These are phyloP conservation scores for Anaeromyces robustus DNA, from an alignment of 192 early-diverging fungal species.

Conservation along the genomic window DNA sequence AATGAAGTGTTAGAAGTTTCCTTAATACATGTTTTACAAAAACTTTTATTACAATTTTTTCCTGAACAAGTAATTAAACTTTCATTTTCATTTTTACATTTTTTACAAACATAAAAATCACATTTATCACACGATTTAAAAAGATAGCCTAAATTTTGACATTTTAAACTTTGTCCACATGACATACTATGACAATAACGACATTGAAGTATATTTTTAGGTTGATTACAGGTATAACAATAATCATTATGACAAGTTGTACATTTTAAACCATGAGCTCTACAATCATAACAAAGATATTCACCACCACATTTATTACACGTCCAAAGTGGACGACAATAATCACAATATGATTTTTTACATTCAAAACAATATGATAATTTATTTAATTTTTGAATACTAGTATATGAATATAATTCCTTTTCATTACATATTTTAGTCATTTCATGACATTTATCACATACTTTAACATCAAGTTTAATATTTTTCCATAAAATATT, in stretches of 20 bases:
- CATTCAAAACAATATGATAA: neutral
- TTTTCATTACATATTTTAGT: neutral
- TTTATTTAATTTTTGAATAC: neutral
- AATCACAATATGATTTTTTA: neutral
- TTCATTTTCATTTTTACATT: neutral
- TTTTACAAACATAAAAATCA: neutral
- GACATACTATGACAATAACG: neutral
- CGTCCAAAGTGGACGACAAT: neutral
- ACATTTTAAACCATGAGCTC: neutral
- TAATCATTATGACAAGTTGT: neutral
- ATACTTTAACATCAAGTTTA: neutral
- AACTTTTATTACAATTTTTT: neutral
- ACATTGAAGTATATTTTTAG: neutral
- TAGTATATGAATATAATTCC: neutral
- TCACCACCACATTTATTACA: neutral
- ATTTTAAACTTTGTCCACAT: neutral
- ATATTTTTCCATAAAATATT: neutral
- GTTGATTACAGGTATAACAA: neutral
- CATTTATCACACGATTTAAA: neutral
- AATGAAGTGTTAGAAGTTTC: neutral
- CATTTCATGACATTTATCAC: neutral
- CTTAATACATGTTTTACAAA: neutral
- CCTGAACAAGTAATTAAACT: neutral
- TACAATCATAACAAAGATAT: neutral
- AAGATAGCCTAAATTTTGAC: neutral